Evolutionary conservation across 2,329 filamentous ascomycete genomes (phyloP).

Genomic region (Myriosclerotinia duriaeana): DNA sequence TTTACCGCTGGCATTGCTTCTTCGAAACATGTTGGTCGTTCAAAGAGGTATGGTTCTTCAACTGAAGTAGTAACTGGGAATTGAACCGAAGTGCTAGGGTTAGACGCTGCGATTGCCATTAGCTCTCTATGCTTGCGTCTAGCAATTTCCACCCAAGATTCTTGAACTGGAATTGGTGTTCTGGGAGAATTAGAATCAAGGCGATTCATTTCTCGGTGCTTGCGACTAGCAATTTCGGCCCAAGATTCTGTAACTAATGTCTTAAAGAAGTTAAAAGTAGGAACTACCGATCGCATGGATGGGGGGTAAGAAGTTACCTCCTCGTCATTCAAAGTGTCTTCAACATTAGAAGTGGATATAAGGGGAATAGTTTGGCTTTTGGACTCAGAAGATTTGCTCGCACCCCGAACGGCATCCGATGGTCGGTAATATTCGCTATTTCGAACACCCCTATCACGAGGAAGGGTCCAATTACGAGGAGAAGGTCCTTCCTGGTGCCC

Average conservation of each 20-base stretch:
- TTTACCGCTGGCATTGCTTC: background rate
- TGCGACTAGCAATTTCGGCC: slow-evolving; percentile 1
- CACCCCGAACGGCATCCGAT: background rate
- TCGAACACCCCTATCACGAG: background rate
- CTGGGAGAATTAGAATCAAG: background rate
- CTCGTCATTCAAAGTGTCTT: background rate
- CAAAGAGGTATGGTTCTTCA: background rate
- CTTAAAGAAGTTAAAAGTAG: slow-evolving; percentile 6
- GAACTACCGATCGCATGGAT: background rate
- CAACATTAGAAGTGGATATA: background rate
- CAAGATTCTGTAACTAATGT: background rate
- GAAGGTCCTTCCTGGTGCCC: no score
- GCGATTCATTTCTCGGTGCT: background rate
- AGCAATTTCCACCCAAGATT: slow-evolving; percentile 14
- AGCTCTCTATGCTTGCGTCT: slow-evolving; percentile 11
- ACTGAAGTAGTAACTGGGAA: background rate
- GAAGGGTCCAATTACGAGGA: background rate
- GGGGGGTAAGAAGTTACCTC: background rate
- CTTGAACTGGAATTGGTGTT: background rate
- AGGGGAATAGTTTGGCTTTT: background rate
- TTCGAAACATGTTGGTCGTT: no score
- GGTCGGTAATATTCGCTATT: slow-evolving; percentile 7
- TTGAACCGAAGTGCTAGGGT: background rate
- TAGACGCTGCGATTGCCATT: background rate
- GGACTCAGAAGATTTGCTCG: background rate